Conservation (phyloP, 2,329 filamentous ascomycete species). For the Xylaria sp. region DNA sequence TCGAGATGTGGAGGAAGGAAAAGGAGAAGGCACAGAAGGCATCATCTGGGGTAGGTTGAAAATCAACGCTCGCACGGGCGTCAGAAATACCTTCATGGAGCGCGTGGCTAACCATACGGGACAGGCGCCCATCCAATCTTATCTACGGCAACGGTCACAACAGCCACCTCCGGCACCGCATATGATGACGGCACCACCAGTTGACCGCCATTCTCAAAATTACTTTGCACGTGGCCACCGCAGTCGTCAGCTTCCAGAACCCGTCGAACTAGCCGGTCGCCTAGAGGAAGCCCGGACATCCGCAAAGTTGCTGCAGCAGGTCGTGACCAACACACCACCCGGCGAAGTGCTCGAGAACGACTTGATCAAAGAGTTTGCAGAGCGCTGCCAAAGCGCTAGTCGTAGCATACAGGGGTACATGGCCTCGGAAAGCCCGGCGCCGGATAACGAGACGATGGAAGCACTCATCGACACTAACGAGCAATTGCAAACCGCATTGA, state of each 20-base stretch:
- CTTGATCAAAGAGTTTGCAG: slow-evolving; percentile 90
- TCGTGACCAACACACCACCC: slow-evolving; percentile 85
- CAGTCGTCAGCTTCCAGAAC: slow-evolving; percentile 67
- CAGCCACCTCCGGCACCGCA: slow-evolving; percentile 45
- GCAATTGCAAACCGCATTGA: slow-evolving; percentile 83
- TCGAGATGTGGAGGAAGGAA: slow-evolving; percentile 91
- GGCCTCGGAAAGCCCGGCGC: slow-evolving; percentile 77
- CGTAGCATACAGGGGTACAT: slow-evolving; percentile 89
- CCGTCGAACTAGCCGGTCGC: slow-evolving; percentile 80
- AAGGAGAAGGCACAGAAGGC: slow-evolving; percentile 72
- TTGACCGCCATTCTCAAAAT: slow-evolving; percentile 60
- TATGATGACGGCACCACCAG: slow-evolving; percentile 56
- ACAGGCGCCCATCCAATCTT: slow-evolving; percentile 28
- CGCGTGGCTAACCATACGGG: slow-evolving; percentile 31
- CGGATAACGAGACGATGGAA: slow-evolving; percentile 94
- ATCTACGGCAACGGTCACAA: slow-evolving; percentile 29
- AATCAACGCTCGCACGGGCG: not conserved
- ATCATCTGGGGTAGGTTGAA: slow-evolving; percentile 55
- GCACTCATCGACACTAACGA: slow-evolving; percentile 95
- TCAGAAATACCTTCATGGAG: slow-evolving; percentile 28
- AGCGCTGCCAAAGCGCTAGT: slow-evolving; percentile 83
- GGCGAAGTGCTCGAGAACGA: slow-evolving; percentile 82
- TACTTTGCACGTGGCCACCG: slow-evolving; percentile 66
- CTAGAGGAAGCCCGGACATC: slow-evolving; percentile 92
- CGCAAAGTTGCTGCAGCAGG: slow-evolving; percentile 89